Conservation (phyloP, 805 yeast species). For the Yueomyces sp. region DNA sequence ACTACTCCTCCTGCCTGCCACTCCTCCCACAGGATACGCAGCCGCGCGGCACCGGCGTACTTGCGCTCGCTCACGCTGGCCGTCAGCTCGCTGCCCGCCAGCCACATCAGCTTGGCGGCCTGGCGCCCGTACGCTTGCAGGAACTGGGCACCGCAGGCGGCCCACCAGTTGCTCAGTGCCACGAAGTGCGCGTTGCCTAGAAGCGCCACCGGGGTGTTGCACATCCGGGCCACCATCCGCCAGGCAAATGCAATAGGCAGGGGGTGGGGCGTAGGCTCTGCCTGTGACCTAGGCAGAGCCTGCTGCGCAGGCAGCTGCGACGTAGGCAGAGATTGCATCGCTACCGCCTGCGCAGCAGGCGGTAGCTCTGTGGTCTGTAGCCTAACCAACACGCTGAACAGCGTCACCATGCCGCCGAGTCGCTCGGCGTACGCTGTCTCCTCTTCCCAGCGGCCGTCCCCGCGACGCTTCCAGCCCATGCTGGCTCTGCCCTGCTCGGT, state of each 20-base stretch:
- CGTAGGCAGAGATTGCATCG: too few species aligned
- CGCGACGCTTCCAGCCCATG: conserved; percentile 76
- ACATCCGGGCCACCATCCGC: conserved; percentile 57
- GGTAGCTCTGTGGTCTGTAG: conserved; percentile 8
- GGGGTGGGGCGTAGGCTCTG: conserved; percentile 28
- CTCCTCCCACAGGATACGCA: conserved; percentile 69
- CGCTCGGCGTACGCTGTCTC: conserved; percentile 71
- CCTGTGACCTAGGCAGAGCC: too few species aligned
- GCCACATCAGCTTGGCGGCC: conserved; percentile 44
- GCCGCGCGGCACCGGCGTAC: conserved; percentile 67
- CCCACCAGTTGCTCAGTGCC: conserved; percentile 84
- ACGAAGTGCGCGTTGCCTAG: conserved; percentile 59
- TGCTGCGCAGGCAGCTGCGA: too few species aligned
- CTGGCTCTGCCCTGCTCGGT: conserved; percentile 69
- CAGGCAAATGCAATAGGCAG: conserved; percentile 47
- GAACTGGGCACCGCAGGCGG: conserved; percentile 53
- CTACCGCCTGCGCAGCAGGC: too few species aligned
- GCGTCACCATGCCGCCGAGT: conserved; percentile 70
- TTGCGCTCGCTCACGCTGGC: conserved; percentile 33
- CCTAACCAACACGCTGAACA: conserved; percentile 66
- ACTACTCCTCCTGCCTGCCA: conserved; percentile 40
- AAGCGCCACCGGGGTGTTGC: conserved; percentile 39
- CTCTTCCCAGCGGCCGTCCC: conserved; percentile 32
- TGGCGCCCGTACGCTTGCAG: conserved; percentile 50
- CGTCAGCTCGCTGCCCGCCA: conserved; percentile 41